Evolutionary conservation across 352 stramenopile genomes (phyloP), one percentile per base, ranked within the genome.

Genomic region (Elongisporangium undulatum): DNA sequence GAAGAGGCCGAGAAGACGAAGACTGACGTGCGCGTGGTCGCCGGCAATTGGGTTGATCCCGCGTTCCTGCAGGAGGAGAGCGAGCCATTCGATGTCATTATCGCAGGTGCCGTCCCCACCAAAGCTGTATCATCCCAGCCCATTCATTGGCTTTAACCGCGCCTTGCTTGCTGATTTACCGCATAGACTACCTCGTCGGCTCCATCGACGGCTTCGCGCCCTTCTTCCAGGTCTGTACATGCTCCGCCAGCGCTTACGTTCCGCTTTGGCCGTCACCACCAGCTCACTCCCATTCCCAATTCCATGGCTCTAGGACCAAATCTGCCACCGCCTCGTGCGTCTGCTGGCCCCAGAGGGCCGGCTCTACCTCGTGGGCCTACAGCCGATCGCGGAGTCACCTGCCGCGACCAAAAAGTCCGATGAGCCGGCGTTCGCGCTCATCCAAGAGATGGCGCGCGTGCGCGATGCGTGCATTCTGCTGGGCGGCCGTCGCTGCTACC

Each of bases 171-270:
- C 3, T 56, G 21, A 16, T 9, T 23, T 15, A 39, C 39, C 1
- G 15, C 54, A 13, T 45, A 82, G 92, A 98, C 68, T 98, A 98
- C 68, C 72, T 98, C 4, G 77, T 98, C 22, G 92, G 92, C 51
- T 90, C 92, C 12, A 93, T 98, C 56, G 92, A 97, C 63, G 92
- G 90, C 19, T 97, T 97, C 68, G 83, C 78, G 34, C 90, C 92
- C 0, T 98, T 96, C 67, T 92, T 85, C 61, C 90, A 97, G 69
- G 83, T 64, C 6, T 91, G 64, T 10, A 61, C 8, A 87, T 85
- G 48, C 76, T n/a, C n/a, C 90, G 26, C 53, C 72, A 15, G 7
- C 15, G 10, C 6, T 26, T 53, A 4, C 19, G 19, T 12, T 53
- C 8, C 9, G 49, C 49, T 26, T n/a, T 53, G 10, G 22, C 20